Evolutionary conservation across 2,329 filamentous ascomycete genomes (phyloP), one percentile per base, ranked within the genome.

Genomic region (Epichloe elymi): DNA sequence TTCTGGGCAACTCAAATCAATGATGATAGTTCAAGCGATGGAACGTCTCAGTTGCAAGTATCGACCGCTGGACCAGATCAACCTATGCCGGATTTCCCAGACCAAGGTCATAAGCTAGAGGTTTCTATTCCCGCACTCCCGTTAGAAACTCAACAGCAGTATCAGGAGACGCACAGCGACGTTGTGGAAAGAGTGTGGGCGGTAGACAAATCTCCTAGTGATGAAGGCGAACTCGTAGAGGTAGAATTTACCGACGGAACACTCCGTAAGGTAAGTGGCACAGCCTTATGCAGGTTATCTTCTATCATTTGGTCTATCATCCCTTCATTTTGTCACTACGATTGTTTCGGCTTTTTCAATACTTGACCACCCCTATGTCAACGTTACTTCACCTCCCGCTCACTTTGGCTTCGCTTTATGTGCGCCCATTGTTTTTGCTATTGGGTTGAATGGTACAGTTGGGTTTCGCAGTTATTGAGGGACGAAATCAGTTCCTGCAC

Each of bases 181-280:
- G 59, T 63, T 2, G 61, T 75, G 14, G 65, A 72, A 37, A 60
- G 56, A 4, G 56, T 76, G 4, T 43, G 65, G 1, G 61, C 63
- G 5, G 58, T 68, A 49, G 55, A 62, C 14, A 53, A 58, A 1
- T 57, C 57, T 1, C 58, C 61, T 14, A 52, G 54, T 8, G 58
- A 56, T 6, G 56, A 65, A 10, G 20, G 19, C 30, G 40, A 58
- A 2, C 60, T 59, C 20, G 72, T 70, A 42, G 60, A 57, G 4
- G 63, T 72, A 11, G 71, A 74, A 53, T 75, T 74, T 46, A 67
- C 68, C 33, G 73, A 76, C 55, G 74, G 73, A 23, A 65, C 67
- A 47, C 57, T 68, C 54, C 66, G 73, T 50, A 53, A 66, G 57
- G 74, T 76, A 65, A 37, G 52, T 51, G 12, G 42, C 37, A 41